Evolutionary conservation across 768 basidiomycete genomes (phyloP), one percentile per base, ranked within the genome.

Genomic region (Suillus hirtellus): DNA sequence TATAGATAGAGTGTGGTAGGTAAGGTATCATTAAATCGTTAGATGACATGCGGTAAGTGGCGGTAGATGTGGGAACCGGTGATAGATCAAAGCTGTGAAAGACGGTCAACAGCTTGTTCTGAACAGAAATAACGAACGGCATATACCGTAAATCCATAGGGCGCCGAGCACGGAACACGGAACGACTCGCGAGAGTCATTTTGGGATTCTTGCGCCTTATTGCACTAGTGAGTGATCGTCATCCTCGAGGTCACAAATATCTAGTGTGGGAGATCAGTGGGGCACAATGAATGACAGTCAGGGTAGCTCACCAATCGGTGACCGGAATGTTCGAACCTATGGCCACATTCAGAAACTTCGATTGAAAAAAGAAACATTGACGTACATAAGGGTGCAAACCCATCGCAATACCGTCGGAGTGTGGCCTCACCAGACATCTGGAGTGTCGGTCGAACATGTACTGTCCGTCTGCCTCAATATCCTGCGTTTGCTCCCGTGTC

Each of bases 311-410:
- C 74, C 74, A 61, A 75, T 75, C 35, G 74, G 74, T 37, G 74
- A 75, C 47, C 66, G 70, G 52, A 75, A 75, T 31, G 67, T 63
- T 21, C 74, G 71, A 64, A 75, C 61, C 74, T 75, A 56, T 59
- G 63, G 68, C 62, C 70, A 59, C 40, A 60, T 60, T 31, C 59
- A 56, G n/a, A 49, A 52, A 59, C 34, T 15, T 46, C 37, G 37
- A 15, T 19, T 5, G 21, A 27, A 47, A 27, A 11, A 27, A 42
- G 17, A 58, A 54, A 34, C 47, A 52, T 42, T n/a, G 19, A 52
- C 71, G 67, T 63, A 75, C 75, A 65, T 75, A 74, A 15, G 74
- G 74, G 60, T 75, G 69, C 19, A 76, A 58, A 2, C 67, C 50
- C 42, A 66, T 63, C 4, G 49, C 61, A 55, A 69, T 66, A 10